phyloP scores from a whole-genome alignment of 768 basidiomycete genomes.

The Boletus edulis region DNA sequence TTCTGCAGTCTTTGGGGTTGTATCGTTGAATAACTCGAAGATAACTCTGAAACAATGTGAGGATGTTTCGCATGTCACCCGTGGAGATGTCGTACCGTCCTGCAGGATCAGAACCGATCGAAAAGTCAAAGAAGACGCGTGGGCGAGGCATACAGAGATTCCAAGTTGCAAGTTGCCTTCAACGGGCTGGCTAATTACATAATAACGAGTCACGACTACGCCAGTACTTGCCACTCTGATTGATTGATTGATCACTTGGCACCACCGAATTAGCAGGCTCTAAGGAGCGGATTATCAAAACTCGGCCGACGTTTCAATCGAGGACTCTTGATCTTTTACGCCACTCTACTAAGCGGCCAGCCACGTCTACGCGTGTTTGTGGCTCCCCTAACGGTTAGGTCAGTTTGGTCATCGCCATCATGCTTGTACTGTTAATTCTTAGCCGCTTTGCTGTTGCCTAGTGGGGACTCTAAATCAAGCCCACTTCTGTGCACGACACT shows the following conservation, averaged over 20 bases:
- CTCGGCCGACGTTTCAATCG: not conserved
- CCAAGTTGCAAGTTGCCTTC: not conserved
- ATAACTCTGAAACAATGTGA: conserved; percentile 47
- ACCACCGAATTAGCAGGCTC: not conserved
- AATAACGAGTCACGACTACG: not conserved
- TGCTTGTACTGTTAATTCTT: conserved; percentile 1
- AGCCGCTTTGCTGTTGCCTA: conserved; percentile 3
- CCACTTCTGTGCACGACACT: conserved; percentile 9
- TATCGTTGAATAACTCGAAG: conserved; percentile 74
- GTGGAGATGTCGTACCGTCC: conserved; percentile 48
- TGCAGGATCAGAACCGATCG: conserved; percentile 43
- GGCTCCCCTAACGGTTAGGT: not conserved
- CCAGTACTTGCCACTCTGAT: too few species aligned
- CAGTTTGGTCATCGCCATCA: not conserved
- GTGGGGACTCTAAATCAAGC: conserved; percentile 3
- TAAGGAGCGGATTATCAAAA: not conserved
- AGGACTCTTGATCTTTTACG: not conserved
- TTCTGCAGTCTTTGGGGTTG: conserved; percentile 72
- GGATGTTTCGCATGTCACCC: not conserved
- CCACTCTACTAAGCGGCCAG: not conserved
- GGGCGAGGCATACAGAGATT: conserved; percentile 45
- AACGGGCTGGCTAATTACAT: conserved; percentile 7
- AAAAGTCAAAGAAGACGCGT: conserved; percentile 70
- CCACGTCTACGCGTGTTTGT: not conserved
- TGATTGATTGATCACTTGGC: too few species aligned